Evolutionary conservation across 2,329 filamentous ascomycete species (phyloP).

Genomic region (Simplicillium sp.): DNA sequence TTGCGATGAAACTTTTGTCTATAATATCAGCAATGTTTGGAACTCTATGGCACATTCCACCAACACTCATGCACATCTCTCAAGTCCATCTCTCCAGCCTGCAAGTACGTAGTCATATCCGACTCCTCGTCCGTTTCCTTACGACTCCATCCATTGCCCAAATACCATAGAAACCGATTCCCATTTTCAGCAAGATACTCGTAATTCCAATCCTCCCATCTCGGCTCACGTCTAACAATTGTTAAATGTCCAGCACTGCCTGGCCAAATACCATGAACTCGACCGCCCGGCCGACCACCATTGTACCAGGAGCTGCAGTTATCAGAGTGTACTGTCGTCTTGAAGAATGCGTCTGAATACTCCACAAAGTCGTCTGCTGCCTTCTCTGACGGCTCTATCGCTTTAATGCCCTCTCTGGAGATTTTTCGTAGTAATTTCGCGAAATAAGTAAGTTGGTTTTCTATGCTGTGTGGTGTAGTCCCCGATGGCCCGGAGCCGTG

Average conservation of each 20-base stretch:
- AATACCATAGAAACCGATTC: slow-evolving; percentile 49
- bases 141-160: slow-evolving; percentile 58
- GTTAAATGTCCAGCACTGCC: slow-evolving; percentile 56
- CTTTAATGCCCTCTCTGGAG: slow-evolving; percentile 49
- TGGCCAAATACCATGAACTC: slow-evolving; percentile 62
- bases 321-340: slow-evolving; percentile 44
- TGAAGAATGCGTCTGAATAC: slow-evolving; percentile 48
- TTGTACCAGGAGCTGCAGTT: slow-evolving; percentile 67
- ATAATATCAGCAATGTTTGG: too few species aligned
- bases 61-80: slow-evolving; percentile 59
- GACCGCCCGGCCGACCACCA: slow-evolving; percentile 48
- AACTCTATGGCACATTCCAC: slow-evolving; percentile 37
- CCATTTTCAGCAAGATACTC: slow-evolving; percentile 29
- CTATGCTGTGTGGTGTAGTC: slow-evolving; percentile 57
- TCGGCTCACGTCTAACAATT: slow-evolving; percentile 39
- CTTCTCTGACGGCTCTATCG: slow-evolving; percentile 39
- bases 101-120: slow-evolving; percentile 57
- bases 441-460: slow-evolving; percentile 56
- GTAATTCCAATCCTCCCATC: slow-evolving; percentile 48
- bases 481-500: slow-evolving; percentile 50
- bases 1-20: too few species aligned
- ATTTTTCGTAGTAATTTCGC: slow-evolving; percentile 61
- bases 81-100: slow-evolving; percentile 45
- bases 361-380: slow-evolving; percentile 57
- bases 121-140: slow-evolving; percentile 45